Evolutionary conservation across 148 eudicot genomes (phyloP).

Genomic region (Rhododendron kiyosumense): DNA sequence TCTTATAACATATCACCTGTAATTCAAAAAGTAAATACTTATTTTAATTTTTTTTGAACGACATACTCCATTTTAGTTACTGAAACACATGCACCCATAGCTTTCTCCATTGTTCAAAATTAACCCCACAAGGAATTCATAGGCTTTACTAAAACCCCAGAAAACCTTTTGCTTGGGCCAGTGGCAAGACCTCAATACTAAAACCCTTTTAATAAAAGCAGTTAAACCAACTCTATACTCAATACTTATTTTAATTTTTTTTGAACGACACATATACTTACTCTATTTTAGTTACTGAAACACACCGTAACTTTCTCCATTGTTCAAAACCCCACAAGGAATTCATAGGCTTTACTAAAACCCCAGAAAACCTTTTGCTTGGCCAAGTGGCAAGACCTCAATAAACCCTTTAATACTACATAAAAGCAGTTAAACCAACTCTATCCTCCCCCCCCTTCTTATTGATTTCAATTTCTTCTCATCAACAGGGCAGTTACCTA

Average conservation of each 20-base stretch:
- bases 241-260: too few species aligned
- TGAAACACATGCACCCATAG: not conserved
- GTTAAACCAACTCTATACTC: conserved; percentile 9
- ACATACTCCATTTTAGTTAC: too few species aligned
- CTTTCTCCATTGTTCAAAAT: not conserved
- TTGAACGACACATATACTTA: too few species aligned
- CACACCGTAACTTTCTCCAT: not conserved
- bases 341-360: not conserved
- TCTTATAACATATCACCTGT: too few species aligned
- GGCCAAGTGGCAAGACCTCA: not conserved
- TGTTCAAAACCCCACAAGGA: not conserved
- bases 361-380: not conserved
- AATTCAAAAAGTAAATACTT: too few species aligned
- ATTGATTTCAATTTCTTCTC: not conserved
- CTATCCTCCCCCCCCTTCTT: not conserved
- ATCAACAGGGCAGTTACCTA: conserved; percentile 22
- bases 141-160: not conserved
- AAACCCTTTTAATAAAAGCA: not conserved
- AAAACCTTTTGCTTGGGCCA: not conserved
- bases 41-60: too few species aligned
- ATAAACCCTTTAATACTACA: not conserved
- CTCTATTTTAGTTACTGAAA: too few species aligned
- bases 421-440: conserved; percentile 9
- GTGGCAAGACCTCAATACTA: not conserved
- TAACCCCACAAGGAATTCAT: not conserved